A percentile compares a stretch with the other conserved stretches of the same genome.
Evolutionary conservation across 257 asterid species (phyloP).

Genomic region (Perilla frutescens): DNA sequence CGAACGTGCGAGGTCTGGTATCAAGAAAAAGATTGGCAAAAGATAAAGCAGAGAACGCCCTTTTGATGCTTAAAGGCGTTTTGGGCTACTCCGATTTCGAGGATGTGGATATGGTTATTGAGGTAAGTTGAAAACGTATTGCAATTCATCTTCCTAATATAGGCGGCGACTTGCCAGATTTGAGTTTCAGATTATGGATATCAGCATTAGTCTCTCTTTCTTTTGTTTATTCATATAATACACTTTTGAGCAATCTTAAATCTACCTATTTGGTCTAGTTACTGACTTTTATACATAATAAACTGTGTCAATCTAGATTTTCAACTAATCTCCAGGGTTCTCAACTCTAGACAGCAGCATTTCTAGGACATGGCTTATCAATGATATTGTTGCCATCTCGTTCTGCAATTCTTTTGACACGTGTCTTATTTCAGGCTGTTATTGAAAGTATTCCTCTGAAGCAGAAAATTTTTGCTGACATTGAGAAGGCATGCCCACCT

Average conservation of each 20-base stretch:
- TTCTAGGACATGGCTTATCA: not conserved
- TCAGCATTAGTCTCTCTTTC: slow-evolving; percentile 1
- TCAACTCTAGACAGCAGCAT: not conserved
- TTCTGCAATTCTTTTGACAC: slow-evolving; percentile 34
- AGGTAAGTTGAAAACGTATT: slow-evolving; percentile 52
- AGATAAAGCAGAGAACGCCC: slow-evolving; percentile 78
- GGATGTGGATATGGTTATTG: slow-evolving; percentile 95
- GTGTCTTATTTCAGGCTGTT: slow-evolving; percentile 80
- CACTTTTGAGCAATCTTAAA: slow-evolving; percentile 12
- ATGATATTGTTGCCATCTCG: slow-evolving; percentile 14
- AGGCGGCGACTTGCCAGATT: not conserved
- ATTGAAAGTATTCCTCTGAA: slow-evolving; percentile 78
- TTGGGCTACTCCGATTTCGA: slow-evolving; percentile 84
- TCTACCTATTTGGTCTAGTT: slow-evolving; percentile 22
- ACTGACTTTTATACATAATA: slow-evolving; percentile 9
- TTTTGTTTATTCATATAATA: not conserved
- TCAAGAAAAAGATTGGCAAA: slow-evolving; percentile 71
- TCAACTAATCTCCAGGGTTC: slow-evolving; percentile 21
- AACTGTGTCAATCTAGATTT: slow-evolving; percentile 13
- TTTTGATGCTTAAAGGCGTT: slow-evolving; percentile 74
- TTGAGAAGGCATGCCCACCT: slow-evolving; percentile 91
- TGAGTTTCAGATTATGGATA: slow-evolving; percentile 13
- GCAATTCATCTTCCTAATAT: slow-evolving; percentile 28
- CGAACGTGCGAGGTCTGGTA: slow-evolving; percentile 72
- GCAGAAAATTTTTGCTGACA: slow-evolving; percentile 79